phyloP scores from a whole-genome alignment of 1,284 basidiomycete genomes.

The Boletus sp. region DNA sequence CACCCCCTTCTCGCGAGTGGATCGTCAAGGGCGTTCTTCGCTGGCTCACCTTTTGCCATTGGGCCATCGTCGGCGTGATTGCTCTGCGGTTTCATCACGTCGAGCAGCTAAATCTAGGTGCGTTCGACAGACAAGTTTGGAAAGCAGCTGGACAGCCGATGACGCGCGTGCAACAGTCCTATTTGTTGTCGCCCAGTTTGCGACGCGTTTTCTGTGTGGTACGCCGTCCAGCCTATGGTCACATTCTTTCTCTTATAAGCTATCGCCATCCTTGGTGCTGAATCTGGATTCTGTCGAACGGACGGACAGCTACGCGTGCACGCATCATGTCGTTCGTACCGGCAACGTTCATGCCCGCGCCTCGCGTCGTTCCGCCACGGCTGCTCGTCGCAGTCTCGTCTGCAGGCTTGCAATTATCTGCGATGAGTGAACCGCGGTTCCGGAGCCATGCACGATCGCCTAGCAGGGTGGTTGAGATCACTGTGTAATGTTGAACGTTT shows the following conservation, averaged over 20 bases:
- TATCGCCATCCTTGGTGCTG: not conserved
- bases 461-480: slow-evolving; percentile 16
- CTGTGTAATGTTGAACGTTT: slow-evolving; percentile 6
- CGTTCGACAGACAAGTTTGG: not conserved
- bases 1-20: slow-evolving; percentile 20
- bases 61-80: slow-evolving; percentile 7
- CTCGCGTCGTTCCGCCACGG: not conserved
- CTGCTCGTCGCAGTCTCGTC: slow-evolving; percentile 9
- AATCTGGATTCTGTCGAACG: not conserved
- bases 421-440: not conserved
- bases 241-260: not conserved
- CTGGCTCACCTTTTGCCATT: slow-evolving; percentile 9
- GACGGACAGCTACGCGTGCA: not conserved
- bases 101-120: not conserved
- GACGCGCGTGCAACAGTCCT: not conserved
- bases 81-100: not conserved
- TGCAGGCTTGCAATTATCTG: not conserved
- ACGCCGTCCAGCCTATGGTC: not conserved
- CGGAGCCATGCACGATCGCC: slow-evolving; percentile 11
- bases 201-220: slow-evolving; percentile 3
- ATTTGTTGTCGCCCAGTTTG: not conserved
- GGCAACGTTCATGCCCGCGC: not conserved
- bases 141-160: not conserved
- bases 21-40: slow-evolving; percentile 14
- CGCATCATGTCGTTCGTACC: not conserved